A percentile compares a stretch with the other conserved stretches of the same genome.
These are phyloP conservation scores for Solanum pimpinellifolium DNA, from an alignment of 257 asterid genomes.

Conservation along the genomic window DNA sequence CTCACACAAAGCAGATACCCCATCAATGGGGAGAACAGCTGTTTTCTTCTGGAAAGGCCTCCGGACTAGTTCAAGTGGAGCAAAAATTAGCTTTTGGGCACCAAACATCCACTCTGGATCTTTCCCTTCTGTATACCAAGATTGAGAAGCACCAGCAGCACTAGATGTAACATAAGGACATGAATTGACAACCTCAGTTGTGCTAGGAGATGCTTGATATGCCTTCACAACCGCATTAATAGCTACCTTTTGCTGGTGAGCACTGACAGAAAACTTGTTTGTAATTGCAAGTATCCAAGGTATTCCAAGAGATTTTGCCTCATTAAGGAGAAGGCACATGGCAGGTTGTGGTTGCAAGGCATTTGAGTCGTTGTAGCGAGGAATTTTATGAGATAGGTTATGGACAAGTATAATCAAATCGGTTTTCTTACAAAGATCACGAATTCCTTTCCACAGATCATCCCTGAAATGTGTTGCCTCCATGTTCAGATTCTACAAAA, in stretches of 20 bases:
- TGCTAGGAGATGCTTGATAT: conserved; percentile 70
- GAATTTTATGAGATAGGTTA: conserved; percentile 89
- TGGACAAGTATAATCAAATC: conserved; percentile 93
- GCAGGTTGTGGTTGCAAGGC: conserved; percentile 58
- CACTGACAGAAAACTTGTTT: conserved; percentile 92
- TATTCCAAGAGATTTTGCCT: conserved; percentile 84
- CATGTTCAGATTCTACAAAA: conserved; percentile 57
- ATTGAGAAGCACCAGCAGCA: conserved; percentile 38
- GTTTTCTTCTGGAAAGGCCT: conserved; percentile 73
- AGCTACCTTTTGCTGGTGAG: conserved; percentile 81
- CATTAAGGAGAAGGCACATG: conserved; percentile 63
- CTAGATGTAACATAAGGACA: conserved; percentile 84
- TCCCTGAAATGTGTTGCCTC: conserved; percentile 92
- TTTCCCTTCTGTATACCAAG: conserved; percentile 45
- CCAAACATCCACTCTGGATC: conserved; percentile 25
- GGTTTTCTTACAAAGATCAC: conserved; percentile 76
- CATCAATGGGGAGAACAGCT: conserved; percentile 72
- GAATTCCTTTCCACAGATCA: conserved; percentile 93
- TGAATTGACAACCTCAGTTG: conserved; percentile 69
- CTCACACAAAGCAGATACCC: conserved; percentile 62
- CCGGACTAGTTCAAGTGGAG: conserved; percentile 54
- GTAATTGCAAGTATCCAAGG: conserved; percentile 96
- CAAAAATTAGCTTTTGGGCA: conserved; percentile 33
- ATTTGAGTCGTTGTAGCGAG: conserved; percentile 42
- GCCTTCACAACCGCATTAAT: conserved; percentile 66